A percentile compares a stretch with the other conserved stretches of the same genome.
These are phyloP conservation scores for Tremella fuciformis DNA, from an alignment of 768 basidiomycete genomes.

Conservation along the genomic window DNA sequence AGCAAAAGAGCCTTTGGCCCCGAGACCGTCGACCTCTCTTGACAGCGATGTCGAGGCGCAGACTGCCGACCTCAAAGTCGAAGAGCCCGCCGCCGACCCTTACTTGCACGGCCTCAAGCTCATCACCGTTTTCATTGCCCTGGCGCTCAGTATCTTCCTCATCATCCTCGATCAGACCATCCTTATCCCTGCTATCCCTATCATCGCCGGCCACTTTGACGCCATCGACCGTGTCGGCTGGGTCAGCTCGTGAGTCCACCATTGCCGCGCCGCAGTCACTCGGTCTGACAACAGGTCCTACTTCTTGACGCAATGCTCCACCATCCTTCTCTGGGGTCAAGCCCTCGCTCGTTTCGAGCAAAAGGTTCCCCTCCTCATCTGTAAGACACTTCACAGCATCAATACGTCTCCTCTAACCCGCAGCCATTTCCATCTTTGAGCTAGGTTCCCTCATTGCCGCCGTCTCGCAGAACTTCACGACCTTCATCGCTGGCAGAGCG, in stretches of 20 bases:
- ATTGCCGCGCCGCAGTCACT: neutral
- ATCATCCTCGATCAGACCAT: constrained; percentile 19
- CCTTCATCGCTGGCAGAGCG: constrained; percentile 11
- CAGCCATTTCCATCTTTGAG: constrained; percentile 16
- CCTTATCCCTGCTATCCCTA: constrained; percentile 15
- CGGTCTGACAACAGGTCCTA: constrained; percentile 7
- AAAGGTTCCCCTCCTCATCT: constrained; percentile 9
- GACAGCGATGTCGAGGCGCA: too few relatives aligned
- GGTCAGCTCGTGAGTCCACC: constrained; percentile 17
- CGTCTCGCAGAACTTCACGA: constrained; percentile 15
- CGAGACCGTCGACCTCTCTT: too few relatives aligned
- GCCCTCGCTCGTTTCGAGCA: constrained; percentile 9
- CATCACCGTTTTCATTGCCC: constrained; percentile 12
- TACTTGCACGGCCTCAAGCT: constrained; percentile 14
- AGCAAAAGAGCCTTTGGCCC: too few relatives aligned
- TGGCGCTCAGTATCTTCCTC: constrained; percentile 9
- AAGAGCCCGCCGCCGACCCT: neutral
- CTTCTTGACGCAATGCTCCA: constrained; percentile 17
- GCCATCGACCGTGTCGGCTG: constrained; percentile 14
- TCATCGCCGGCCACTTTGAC: constrained; percentile 12
- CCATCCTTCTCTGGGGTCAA: constrained; percentile 17
- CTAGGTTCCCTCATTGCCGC: constrained; percentile 16
- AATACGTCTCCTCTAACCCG: neutral
- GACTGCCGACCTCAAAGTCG: neutral
- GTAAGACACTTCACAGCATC: neutral